Evolutionary conservation across 257 asterid species (phyloP), one percentile per base, ranked within the genome.

Genomic region (Primulina huaijiensis): DNA sequence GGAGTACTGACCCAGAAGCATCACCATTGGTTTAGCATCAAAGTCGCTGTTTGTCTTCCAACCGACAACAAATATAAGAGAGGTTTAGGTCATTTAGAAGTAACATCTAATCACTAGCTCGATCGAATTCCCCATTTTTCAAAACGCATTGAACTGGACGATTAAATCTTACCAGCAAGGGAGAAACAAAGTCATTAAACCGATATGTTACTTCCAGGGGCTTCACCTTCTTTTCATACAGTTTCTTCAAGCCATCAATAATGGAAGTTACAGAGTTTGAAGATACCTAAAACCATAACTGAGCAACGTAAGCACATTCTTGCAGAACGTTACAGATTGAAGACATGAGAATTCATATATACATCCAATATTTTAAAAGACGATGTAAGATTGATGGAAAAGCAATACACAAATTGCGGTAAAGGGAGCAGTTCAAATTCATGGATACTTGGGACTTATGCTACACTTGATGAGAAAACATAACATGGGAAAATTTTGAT

Each of bases 21-120:
- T 88, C 76, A 88, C 95, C 97, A 90, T 90, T 3, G 97, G 92
- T 82, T 86, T 90, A 64, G 92, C 95, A 69, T 90, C 97, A 75
- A 90, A 90, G 75, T 90, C 97, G 56, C 95, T 88, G 73, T 72
- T 78, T n/a, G 85, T 66, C 81, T 74, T 57, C 58, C 62, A 68
- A 38, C 38, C 68, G n/a, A 75, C 31, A 64, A 55, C 29, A 11
- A 70, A 80, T 64, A 23, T 52, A 8, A 23, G 57, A 12, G 25
- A 52, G 46, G 37, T 30, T 3, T 43, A 55, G 56, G 74, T 74
- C 70, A 64, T 38, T 31, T 60, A 53, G 16, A 58, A 16, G 57
- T 16, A 58, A 56, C 4, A 12, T 30, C 63, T 73, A 20, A 40
- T 71, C 43, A 38, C 23, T 20, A 69, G 43, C 62, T 58, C 59